These are phyloP conservation scores for Trichoderma aggressivum DNA, from an alignment of 2,329 filamentous ascomycete genomes.

Conservation along the genomic window DNA sequence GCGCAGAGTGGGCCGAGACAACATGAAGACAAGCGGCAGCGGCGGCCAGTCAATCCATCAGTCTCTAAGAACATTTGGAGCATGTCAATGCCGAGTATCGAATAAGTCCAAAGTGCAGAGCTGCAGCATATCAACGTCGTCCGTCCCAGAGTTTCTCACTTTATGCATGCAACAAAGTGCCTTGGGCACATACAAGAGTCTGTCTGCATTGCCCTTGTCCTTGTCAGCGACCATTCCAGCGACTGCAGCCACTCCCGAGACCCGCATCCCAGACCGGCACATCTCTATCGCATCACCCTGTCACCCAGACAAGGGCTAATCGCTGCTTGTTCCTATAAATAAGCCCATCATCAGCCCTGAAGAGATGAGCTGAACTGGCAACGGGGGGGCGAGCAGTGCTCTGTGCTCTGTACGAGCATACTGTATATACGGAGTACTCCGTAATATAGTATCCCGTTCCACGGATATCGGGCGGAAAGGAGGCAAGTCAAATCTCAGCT, in stretches of 20 bases:
- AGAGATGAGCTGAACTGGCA: not conserved
- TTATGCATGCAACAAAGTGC: not conserved
- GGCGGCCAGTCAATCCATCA: not conserved
- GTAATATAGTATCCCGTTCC: not conserved
- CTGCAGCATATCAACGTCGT: not conserved
- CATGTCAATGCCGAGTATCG: not conserved
- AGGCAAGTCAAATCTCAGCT: not conserved
- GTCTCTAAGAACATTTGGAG: not conserved
- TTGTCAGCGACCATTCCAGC: not conserved
- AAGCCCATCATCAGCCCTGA: not conserved
- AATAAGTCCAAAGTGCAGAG: not conserved
- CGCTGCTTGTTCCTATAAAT: not conserved
- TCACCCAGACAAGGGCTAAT: constrained; percentile 4
- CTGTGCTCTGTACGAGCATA: not conserved
- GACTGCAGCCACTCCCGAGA: constrained; percentile 15
- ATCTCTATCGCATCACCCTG: constrained; percentile 5
- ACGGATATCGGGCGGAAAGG: not conserved
- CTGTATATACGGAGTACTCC: not conserved
- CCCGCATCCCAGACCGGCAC: constrained; percentile 10
- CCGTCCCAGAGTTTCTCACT: not conserved
- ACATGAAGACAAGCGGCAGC: constrained; percentile 1
- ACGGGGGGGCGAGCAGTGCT: not conserved
- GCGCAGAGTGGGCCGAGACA: not conserved
- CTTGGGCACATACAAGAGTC: not conserved
- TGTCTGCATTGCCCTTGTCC: constrained; percentile 4